Evolutionary conservation across 192 early-diverging fungal species (phyloP).

Genomic region (Backusella circina): DNA sequence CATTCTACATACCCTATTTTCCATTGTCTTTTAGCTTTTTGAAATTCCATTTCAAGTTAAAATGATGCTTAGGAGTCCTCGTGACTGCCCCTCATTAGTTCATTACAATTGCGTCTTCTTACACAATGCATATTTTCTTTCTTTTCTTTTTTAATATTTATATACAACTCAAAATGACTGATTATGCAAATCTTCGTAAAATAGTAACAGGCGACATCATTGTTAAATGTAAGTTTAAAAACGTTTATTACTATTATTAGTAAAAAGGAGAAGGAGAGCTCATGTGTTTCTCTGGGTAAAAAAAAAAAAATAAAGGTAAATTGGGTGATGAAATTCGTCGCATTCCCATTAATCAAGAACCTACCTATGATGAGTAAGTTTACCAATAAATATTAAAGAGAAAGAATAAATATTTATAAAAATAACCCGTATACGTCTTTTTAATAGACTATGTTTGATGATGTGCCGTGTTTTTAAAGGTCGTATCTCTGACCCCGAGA

Average conservation of each 20-base stretch:
- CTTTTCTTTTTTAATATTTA: not conserved
- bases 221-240: constrained; percentile 30
- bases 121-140: not conserved
- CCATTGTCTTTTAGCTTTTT: not conserved
- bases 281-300: not conserved
- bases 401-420: not conserved
- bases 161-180: not conserved
- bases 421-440: not conserved
- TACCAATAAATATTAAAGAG: not conserved
- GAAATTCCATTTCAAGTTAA: not conserved
- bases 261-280: not conserved
- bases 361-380: constrained; percentile 46
- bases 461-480: constrained; percentile 41
- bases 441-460: constrained; percentile 44
- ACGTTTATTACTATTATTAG: not conserved
- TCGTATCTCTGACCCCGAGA: constrained; percentile 33
- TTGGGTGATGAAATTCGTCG: constrained; percentile 41
- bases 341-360: constrained; percentile 45
- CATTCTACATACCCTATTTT: no score
- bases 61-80: not conserved
- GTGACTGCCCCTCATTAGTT: not conserved
- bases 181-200: constrained; percentile 31
- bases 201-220: constrained; percentile 35
- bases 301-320: no score
- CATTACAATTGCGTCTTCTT: not conserved